phyloP scores from a whole-genome alignment of 1,284 basidiomycete species.

The Rhodotorula sp. region DNA sequence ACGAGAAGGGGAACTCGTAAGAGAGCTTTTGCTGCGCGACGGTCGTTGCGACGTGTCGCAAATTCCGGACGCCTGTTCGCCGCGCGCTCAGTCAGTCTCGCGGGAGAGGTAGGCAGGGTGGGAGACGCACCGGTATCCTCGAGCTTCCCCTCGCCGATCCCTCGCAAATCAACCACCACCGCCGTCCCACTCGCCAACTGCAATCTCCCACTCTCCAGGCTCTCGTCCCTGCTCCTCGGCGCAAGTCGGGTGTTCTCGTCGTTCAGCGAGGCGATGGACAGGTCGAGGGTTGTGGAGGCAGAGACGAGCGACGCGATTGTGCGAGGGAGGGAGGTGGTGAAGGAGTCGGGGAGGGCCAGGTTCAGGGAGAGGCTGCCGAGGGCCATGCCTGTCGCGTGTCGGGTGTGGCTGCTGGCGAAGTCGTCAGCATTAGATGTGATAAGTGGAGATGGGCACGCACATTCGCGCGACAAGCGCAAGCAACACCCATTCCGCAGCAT shows the following conservation, averaged over 20 bases:
- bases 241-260: slow-evolving; percentile 48
- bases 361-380: slow-evolving; percentile 64
- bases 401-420: slow-evolving; percentile 59
- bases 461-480: slow-evolving; percentile 63
- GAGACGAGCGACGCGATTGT: slow-evolving; percentile 55
- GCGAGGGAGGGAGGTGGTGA: slow-evolving; percentile 55
- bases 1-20: slow-evolving; percentile 75
- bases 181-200: slow-evolving; percentile 67
- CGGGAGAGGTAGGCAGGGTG: too few species aligned
- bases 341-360: slow-evolving; percentile 59
- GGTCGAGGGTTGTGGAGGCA: slow-evolving; percentile 57
- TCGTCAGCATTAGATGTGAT: background rate
- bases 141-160: slow-evolving; percentile 41
- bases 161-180: slow-evolving; percentile 58
- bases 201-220: slow-evolving; percentile 68
- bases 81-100: background rate
- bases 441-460: slow-evolving; percentile 53
- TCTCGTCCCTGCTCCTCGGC: slow-evolving; percentile 66
- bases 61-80: slow-evolving; percentile 62
- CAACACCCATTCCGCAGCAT: slow-evolving; percentile 74
- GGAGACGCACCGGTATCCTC: slow-evolving; percentile 35
- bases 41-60: slow-evolving; percentile 66
- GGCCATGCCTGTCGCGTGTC: slow-evolving; percentile 61
- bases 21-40: slow-evolving; percentile 68
- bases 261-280: slow-evolving; percentile 57